These are phyloP conservation scores for Clonostachys chloroleuca DNA, from an alignment of 2,329 filamentous ascomycete species.

Conservation along the genomic window DNA sequence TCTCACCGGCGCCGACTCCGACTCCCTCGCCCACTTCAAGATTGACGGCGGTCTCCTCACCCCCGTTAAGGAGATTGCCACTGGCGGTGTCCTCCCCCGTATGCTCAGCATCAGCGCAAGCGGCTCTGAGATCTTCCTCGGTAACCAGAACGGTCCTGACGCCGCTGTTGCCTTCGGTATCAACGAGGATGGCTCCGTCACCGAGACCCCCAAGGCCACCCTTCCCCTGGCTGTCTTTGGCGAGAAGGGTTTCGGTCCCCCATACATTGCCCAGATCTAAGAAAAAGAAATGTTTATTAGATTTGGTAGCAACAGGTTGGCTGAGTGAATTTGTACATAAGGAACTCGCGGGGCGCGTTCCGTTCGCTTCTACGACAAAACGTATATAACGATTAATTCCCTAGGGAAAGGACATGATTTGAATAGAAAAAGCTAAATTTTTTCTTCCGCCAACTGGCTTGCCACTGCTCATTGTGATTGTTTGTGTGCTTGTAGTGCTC, in stretches of 20 bases:
- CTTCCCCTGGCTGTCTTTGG: constrained; percentile 18
- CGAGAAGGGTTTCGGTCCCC: constrained; percentile 7
- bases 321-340: too few relatives aligned
- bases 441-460: not conserved
- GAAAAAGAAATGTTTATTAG: not conserved
- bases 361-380: not conserved
- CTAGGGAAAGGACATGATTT: not conserved
- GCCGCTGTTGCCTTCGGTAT: constrained; percentile 34
- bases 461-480: too few relatives aligned
- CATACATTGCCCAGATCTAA: constrained; percentile 4
- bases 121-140: constrained; percentile 34
- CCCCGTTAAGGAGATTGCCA: constrained; percentile 23
- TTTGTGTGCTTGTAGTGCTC: too few relatives aligned
- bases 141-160: constrained; percentile 35
- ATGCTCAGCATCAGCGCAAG: constrained; percentile 36
- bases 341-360: not conserved
- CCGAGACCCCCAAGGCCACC: constrained; percentile 15
- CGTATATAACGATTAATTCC: not conserved
- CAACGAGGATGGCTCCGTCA: constrained; percentile 18
- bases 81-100: constrained; percentile 32
- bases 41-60: constrained; percentile 18
- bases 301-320: too few relatives aligned
- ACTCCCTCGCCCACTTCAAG: constrained; percentile 43
- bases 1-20: constrained; percentile 34
- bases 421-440: not conserved